Percentiles rank a stretch among this genome's conserved stretches.
Conservation (phyloP, 176 grass and related monocot species). For the Thinopyrum elongatum region DNA sequence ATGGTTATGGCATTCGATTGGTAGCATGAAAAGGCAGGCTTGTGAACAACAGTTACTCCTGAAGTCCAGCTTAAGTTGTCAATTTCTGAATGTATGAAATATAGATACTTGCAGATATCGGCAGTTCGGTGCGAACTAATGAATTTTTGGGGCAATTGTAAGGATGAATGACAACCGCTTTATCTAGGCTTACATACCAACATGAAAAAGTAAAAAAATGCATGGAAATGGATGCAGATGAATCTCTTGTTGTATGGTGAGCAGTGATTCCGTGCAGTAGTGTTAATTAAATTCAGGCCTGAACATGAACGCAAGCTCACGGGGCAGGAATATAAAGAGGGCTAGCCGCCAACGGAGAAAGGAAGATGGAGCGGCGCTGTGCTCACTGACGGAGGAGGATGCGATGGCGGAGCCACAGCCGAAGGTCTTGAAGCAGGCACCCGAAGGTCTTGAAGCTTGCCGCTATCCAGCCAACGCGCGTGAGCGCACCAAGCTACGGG, state of each 20-base stretch:
- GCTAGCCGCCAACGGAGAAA: too few relatives aligned
- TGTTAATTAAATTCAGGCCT: too few relatives aligned
- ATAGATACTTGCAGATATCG: neutral
- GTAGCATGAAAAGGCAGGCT: neutral
- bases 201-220: too few relatives aligned
- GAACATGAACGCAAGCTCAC: too few relatives aligned
- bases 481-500: too few relatives aligned
- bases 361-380: neutral
- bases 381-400: conserved; percentile 79
- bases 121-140: neutral
- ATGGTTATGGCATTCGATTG: neutral
- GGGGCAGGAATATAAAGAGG: too few relatives aligned
- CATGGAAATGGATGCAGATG: too few relatives aligned
- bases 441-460: too few relatives aligned
- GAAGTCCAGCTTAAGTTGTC: neutral
- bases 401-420: conserved; percentile 92
- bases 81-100: neutral
- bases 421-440: conserved; percentile 96
- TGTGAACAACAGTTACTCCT: neutral
- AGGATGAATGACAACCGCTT: too few relatives aligned
- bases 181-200: too few relatives aligned
- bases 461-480: too few relatives aligned
- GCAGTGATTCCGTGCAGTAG: neutral
- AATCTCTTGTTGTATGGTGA: neutral
- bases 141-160: too few relatives aligned